Conservation (phyloP, 2,329 filamentous ascomycete species). For the Phialocephala sp. region DNA sequence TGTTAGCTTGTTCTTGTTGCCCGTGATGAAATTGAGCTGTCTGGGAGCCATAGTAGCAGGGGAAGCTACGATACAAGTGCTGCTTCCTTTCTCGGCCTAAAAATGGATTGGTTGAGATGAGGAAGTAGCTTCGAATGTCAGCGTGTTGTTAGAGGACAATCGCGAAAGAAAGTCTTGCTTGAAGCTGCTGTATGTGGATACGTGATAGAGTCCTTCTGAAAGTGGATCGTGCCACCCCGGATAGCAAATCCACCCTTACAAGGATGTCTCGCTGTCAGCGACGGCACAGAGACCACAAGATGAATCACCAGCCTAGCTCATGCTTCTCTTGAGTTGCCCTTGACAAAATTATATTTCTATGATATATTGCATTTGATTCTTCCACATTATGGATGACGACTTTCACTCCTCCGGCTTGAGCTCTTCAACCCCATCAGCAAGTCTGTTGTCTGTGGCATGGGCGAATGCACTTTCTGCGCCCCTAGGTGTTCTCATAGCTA, state of each 20-base stretch:
- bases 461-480: conserved; percentile 18
- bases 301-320: neutral
- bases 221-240: conserved; percentile 20
- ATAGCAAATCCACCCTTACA: neutral
- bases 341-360: too few relatives aligned
- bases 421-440: neutral
- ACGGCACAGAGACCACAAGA: neutral
- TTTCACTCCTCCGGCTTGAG: conserved; percentile 32
- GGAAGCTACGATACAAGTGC: neutral
- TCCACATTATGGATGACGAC: conserved; percentile 29
- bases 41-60: conserved; percentile 34
- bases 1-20: conserved; percentile 90
- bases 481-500: conserved; percentile 26
- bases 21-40: conserved; percentile 90
- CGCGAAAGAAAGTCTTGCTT: neutral
- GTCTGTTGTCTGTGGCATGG: conserved; percentile 17
- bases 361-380: neutral
- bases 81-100: neutral
- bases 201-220: neutral
- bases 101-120: neutral
- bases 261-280: neutral
- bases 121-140: neutral
- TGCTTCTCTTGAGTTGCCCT: too few relatives aligned
- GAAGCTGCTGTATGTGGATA: neutral
- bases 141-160: neutral